These are phyloP conservation scores for Leishmania tarentolae DNA, from an alignment of 208 protist species.

Conservation along the genomic window DNA sequence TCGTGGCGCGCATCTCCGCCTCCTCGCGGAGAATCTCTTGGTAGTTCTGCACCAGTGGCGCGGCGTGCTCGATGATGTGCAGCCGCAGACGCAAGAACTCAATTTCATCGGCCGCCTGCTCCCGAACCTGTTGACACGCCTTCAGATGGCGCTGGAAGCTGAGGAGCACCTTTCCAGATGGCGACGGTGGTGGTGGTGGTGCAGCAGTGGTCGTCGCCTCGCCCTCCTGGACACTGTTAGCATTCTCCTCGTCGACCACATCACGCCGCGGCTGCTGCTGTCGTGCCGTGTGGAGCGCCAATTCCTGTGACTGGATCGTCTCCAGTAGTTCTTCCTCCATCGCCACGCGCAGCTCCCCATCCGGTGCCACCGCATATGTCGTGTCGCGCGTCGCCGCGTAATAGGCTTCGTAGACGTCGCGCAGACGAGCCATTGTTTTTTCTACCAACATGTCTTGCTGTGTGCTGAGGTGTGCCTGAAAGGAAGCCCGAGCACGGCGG, in stretches of 20 bases:
- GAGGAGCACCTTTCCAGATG: constrained; percentile 11
- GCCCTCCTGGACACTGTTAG: neutral
- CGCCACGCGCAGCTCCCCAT: constrained; percentile 34
- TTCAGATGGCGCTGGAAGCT: constrained; percentile 36
- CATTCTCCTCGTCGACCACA: neutral
- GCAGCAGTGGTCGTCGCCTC: neutral
- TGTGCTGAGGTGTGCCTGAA: constrained; percentile 44
- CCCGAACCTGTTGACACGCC: constrained; percentile 33
- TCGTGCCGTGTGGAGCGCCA: neutral
- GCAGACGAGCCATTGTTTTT: constrained; percentile 31
- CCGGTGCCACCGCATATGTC: constrained; percentile 27
- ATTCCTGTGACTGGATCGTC: constrained; percentile 8
- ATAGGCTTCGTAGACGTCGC: constrained; percentile 32
- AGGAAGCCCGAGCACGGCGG: constrained; percentile 26
- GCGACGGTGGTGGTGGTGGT: neutral
- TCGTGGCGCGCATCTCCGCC: constrained; percentile 46
- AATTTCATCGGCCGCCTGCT: constrained; percentile 32
- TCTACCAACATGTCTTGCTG: constrained; percentile 35
- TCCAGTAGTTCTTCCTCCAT: constrained; percentile 37
- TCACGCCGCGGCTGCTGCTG: neutral
- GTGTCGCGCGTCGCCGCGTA: constrained; percentile 24
- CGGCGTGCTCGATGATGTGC: constrained; percentile 41
- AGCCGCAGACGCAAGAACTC: constrained; percentile 39
- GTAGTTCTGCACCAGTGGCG: constrained; percentile 45
- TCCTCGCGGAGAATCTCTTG: constrained; percentile 48